Evolutionary conservation across 495 filamentous ascomycete species (phyloP), one percentile per base, ranked within the genome.

Genomic region (Hypoxylon cercidicola): DNA sequence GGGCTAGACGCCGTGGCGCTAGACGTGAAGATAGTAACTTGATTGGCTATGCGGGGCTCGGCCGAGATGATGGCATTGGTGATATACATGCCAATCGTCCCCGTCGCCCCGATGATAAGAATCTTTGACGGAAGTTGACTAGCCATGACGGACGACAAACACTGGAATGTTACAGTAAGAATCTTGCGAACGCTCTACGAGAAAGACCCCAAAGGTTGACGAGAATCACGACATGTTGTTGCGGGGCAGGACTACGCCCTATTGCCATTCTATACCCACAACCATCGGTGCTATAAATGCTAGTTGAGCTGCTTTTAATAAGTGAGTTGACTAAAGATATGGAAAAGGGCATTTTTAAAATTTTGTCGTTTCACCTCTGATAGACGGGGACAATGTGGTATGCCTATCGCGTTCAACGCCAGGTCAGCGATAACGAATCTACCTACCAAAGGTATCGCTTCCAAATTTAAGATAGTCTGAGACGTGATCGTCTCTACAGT

Each of bases 101-200:
- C 89, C 4, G 89, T 91, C 15, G 87, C 89, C 15, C 89, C 89
- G 70, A 92, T 84, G 52, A 91, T 77, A 35, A 92, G 83, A 47
- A 92, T 76, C 39, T 85, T 85, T 18, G 77, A 74, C 13, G 78
- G 75, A 6, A 65, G 56, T 55, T 77, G 74, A 10, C 66, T 58
- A 16, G 74, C 45, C 72, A 78, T 79, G 12, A 40, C 21, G 32
- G 28, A 34, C 32, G 30, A 30, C 35, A 21, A 30, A n/a, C 28
- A 20, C 11, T 23, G 21, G 5, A 15, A 16, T 41, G 8, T 41
- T 8, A 41, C 13, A 41, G n/a, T 16, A 41, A 16, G 13, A 41
- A 4, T 41, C 4, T 4, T 41, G 13, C n/a, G 15, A 41, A n/a
- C 16, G n/a, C 11, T 39, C n/a, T 15, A 15, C n/a, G 15, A 15